These are phyloP conservation scores for Botryotinia convoluta DNA, from an alignment of 2,329 filamentous ascomycete genomes.

Conservation along the genomic window DNA sequence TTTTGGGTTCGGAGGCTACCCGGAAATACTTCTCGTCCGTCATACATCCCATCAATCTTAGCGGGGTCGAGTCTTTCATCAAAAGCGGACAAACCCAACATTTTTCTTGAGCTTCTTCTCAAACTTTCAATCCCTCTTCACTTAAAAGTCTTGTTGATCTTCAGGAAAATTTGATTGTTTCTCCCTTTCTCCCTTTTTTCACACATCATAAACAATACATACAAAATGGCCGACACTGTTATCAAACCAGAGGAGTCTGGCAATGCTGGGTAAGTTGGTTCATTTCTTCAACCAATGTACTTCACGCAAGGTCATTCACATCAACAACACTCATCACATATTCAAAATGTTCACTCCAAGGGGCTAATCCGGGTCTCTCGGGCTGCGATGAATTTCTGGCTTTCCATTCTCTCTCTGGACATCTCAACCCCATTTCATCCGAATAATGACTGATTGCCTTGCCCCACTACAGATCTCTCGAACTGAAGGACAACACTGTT, in stretches of 20 bases:
- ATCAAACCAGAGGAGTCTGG: slow-evolving; percentile 49
- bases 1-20: slow-evolving; percentile 10
- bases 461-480: slow-evolving; percentile 63
- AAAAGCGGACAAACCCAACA: slow-evolving; percentile 11
- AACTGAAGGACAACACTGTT: slow-evolving; percentile 98
- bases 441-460: slow-evolving; percentile 38
- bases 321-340: slow-evolving; percentile 23
- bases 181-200: background rate
- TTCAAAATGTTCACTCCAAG: slow-evolving; percentile 13
- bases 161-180: slow-evolving; percentile 22
- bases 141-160: slow-evolving; percentile 1
- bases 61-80: slow-evolving; percentile 16
- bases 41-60: slow-evolving; percentile 12
- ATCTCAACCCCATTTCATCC: slow-evolving; percentile 30
- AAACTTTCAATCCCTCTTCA: slow-evolving; percentile 25
- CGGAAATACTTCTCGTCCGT: slow-evolving; percentile 18
- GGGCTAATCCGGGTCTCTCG: slow-evolving; percentile 1
- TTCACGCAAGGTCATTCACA: slow-evolving; percentile 28
- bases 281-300: slow-evolving; percentile 29
- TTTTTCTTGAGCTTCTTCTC: slow-evolving; percentile 20
- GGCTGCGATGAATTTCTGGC: slow-evolving; percentile 21
- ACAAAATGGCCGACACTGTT: slow-evolving; percentile 49
- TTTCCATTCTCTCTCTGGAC: background rate
- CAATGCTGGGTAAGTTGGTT: slow-evolving; percentile 50
- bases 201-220: background rate